These are phyloP conservation scores for Tetrahymena elliotti DNA, from an alignment of 73 alveolate genomes.

Conservation along the genomic window DNA sequence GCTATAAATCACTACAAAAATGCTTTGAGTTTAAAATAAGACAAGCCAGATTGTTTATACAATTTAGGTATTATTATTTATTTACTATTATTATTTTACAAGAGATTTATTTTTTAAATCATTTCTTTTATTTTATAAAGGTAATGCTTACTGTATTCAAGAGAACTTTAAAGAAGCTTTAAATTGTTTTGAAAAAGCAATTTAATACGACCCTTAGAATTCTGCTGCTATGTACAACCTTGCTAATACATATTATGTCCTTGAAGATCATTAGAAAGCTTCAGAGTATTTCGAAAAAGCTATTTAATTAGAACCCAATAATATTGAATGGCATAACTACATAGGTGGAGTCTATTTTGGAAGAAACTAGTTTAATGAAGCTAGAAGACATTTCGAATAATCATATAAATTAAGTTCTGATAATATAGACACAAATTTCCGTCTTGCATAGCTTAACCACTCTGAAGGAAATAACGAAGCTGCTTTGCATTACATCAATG, in stretches of 20 bases:
- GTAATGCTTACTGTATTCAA: conserved; percentile 41
- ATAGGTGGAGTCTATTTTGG: conserved; percentile 75
- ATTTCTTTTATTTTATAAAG: background rate
- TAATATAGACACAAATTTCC: background rate
- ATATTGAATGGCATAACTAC: conserved; percentile 70
- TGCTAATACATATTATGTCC: conserved; percentile 73
- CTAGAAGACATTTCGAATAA: conserved; percentile 62
- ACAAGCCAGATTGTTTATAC: conserved; percentile 74
- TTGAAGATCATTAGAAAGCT: conserved; percentile 60
- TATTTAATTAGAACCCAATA: conserved; percentile 63
- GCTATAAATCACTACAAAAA: conserved; percentile 70
- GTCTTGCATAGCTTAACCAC: background rate
- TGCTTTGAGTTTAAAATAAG: conserved; percentile 68
- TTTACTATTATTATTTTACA: background rate
- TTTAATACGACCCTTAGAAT: conserved; percentile 62
- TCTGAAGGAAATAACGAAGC: background rate
- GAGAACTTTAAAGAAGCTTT: conserved; percentile 67
- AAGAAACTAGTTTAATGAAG: conserved; percentile 51
- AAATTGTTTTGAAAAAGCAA: conserved; percentile 53
- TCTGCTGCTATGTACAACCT: conserved; percentile 80
- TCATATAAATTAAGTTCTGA: background rate
- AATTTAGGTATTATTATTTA: conserved; percentile 70
- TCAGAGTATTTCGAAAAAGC: conserved; percentile 60
- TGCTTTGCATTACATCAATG: background rate
- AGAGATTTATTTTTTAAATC: too few species aligned